These are phyloP conservation scores for Penicillium odoratum DNA, from an alignment of 495 filamentous ascomycete genomes.

Conservation along the genomic window DNA sequence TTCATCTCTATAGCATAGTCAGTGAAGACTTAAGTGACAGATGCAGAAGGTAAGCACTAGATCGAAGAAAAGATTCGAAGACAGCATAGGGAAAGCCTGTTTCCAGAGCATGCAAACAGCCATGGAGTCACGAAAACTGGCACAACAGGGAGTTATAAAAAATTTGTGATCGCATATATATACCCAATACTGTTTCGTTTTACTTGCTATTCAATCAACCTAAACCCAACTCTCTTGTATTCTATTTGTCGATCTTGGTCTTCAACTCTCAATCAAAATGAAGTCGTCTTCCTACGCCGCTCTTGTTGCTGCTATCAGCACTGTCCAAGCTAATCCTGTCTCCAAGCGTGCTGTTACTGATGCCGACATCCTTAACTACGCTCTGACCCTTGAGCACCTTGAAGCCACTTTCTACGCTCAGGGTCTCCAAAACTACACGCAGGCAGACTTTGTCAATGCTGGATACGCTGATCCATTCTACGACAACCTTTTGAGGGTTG, in stretches of 20 bases:
- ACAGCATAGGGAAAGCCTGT: too few species aligned
- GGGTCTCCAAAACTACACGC: slow-evolving; percentile 56
- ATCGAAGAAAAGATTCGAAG: too few species aligned
- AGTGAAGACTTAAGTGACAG: too few species aligned
- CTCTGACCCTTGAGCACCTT: slow-evolving; percentile 40
- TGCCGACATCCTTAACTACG: slow-evolving; percentile 38
- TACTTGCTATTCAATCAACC: too few species aligned
- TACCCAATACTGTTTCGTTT: too few species aligned
- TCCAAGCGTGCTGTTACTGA: slow-evolving; percentile 19
- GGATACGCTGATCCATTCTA: slow-evolving; percentile 53
- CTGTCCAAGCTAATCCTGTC: slow-evolving; percentile 17
- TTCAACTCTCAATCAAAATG: slow-evolving; percentile 8
- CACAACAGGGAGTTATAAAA: too few species aligned
- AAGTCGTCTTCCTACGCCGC: slow-evolving; percentile 16
- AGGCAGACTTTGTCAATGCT: slow-evolving; percentile 50
- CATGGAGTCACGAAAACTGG: too few species aligned
- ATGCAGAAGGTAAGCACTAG: too few species aligned
- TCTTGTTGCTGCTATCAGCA: slow-evolving; percentile 7
- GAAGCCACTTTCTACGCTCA: slow-evolving; percentile 53
- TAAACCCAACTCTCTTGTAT: too few species aligned
- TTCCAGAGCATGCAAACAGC: too few species aligned
- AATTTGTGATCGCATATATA: too few species aligned
- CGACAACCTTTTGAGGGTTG: slow-evolving; percentile 51
- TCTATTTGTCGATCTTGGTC: background rate
- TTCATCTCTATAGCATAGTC: too few species aligned